Evolutionary conservation across 352 stramenopile genomes (phyloP).

Genomic region (Globisporangium parvum): DNA sequence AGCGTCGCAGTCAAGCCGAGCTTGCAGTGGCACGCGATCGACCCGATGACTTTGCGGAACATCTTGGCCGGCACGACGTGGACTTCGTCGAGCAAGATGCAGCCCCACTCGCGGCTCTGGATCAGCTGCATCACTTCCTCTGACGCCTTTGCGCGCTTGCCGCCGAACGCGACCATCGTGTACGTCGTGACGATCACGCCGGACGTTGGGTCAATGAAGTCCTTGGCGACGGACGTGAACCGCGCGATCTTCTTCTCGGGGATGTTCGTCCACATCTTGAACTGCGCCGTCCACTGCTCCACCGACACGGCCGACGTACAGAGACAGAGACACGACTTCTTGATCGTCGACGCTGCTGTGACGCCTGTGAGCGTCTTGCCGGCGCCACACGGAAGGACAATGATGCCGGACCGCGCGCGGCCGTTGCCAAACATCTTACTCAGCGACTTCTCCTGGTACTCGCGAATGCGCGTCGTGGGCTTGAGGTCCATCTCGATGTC

Average conservation of each 20-base stretch:
- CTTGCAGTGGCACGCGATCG: constrained; percentile 96
- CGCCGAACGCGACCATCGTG: constrained; percentile 95
- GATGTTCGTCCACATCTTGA: constrained; percentile 97
- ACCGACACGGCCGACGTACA: constrained; percentile 97
- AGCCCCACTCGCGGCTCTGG: constrained; percentile 96
- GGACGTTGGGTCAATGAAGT: constrained; percentile 76
- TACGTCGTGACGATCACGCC: constrained; percentile 97
- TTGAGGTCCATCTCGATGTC: constrained; percentile 87
- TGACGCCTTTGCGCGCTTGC: constrained; percentile 87
- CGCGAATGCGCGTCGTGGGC: constrained; percentile 91
- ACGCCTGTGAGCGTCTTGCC: constrained; percentile 87
- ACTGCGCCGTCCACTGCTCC: constrained; percentile 98
- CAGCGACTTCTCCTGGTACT: constrained; percentile 98
- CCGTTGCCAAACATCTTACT: constrained; percentile 99
- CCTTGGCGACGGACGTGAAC: constrained; percentile 78
- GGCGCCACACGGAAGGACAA: constrained; percentile 98
- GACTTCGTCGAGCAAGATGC: constrained; percentile 95
- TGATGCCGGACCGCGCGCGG: constrained; percentile 97
- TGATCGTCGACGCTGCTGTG: constrained; percentile 95
- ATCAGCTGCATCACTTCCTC: constrained; percentile 97
- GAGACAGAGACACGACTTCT: constrained; percentile 96
- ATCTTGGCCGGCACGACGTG: constrained; percentile 98
- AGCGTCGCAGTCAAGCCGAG: constrained; percentile 98
- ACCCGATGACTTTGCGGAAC: constrained; percentile 95
- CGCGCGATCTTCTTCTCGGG: constrained; percentile 80